Conservation (phyloP, 2,329 filamentous ascomycete genomes). For the Colletotrichum truncatum region DNA sequence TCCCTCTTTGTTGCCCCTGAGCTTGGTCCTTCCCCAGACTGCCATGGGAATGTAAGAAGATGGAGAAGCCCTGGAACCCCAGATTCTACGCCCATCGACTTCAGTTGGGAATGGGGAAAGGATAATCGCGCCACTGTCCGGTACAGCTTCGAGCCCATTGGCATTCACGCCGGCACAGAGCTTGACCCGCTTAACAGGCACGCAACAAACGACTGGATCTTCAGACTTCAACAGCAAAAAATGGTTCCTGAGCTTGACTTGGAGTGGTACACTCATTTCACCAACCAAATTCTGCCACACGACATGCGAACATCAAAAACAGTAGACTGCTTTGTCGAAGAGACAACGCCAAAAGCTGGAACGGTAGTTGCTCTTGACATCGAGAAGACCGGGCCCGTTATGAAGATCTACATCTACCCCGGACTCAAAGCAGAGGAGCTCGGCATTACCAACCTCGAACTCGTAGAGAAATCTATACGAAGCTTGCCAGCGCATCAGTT, state of each 20-base stretch:
- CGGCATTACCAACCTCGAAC: conserved; percentile 22
- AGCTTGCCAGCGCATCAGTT: conserved; percentile 10
- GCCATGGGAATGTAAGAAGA: conserved; percentile 18
- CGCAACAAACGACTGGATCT: conserved; percentile 26
- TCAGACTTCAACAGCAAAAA: conserved; percentile 11
- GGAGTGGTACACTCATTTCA: conserved; percentile 27
- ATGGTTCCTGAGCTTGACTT: conserved; percentile 23
- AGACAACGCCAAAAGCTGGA: conserved; percentile 22
- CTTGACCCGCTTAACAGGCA: conserved; percentile 23
- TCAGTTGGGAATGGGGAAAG: conserved; percentile 27
- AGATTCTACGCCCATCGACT: conserved; percentile 26
- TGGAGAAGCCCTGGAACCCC: conserved; percentile 25
- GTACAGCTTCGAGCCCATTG: conserved; percentile 26
- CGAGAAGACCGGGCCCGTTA: conserved; percentile 25
- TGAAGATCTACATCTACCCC: conserved; percentile 29
- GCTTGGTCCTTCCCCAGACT: conserved; percentile 23
- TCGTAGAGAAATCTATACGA: conserved; percentile 20
- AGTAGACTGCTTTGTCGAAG: conserved; percentile 15
- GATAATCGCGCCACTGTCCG: conserved; percentile 7
- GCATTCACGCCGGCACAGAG: conserved; percentile 17
- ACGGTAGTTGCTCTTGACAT: conserved; percentile 26
- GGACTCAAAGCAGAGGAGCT: conserved; percentile 23
- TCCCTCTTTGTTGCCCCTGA: conserved; percentile 28
- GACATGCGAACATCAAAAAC: conserved; percentile 14
- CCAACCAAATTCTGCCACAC: conserved; percentile 10